Evolutionary conservation across 2,329 filamentous ascomycete genomes (phyloP).

Genomic region (Colletotrichum incanum): DNA sequence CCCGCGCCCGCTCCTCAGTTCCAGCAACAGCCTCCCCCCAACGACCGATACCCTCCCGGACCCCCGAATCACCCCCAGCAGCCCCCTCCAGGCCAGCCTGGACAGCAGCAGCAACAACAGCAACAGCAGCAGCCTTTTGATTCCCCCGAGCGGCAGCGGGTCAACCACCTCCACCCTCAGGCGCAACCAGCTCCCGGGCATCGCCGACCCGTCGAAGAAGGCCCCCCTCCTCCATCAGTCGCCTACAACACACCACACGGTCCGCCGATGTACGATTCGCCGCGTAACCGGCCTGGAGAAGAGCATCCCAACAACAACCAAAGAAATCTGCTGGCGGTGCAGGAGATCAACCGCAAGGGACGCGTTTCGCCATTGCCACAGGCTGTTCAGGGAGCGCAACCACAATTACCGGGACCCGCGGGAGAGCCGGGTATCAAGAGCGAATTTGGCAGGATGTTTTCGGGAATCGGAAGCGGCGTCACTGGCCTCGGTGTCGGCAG

Average conservation of each 20-base stretch:
- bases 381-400: slow-evolving; percentile 92
- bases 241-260: slow-evolving; percentile 64
- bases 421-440: slow-evolving; percentile 93
- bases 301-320: slow-evolving; percentile 71
- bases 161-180: slow-evolving; percentile 49
- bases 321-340: slow-evolving; percentile 82
- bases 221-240: slow-evolving; percentile 65
- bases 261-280: slow-evolving; percentile 59
- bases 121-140: slow-evolving; percentile 49
- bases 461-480: slow-evolving; percentile 82
- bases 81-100: slow-evolving; percentile 51
- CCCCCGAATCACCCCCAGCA: slow-evolving; percentile 50
- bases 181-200: slow-evolving; percentile 56
- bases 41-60: slow-evolving; percentile 57
- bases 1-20: slow-evolving; percentile 47
- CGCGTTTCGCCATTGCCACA: slow-evolving; percentile 91
- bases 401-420: slow-evolving; percentile 82
- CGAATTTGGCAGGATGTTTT: slow-evolving; percentile 95
- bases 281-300: slow-evolving; percentile 61
- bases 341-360: slow-evolving; percentile 85
- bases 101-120: slow-evolving; percentile 45
- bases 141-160: slow-evolving; percentile 48
- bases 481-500: slow-evolving; percentile 67
- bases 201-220: slow-evolving; percentile 63
- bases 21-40: slow-evolving; percentile 50